phyloP scores from a whole-genome alignment of 2,329 filamentous ascomycete genomes.

The Fusarium napiforme region DNA sequence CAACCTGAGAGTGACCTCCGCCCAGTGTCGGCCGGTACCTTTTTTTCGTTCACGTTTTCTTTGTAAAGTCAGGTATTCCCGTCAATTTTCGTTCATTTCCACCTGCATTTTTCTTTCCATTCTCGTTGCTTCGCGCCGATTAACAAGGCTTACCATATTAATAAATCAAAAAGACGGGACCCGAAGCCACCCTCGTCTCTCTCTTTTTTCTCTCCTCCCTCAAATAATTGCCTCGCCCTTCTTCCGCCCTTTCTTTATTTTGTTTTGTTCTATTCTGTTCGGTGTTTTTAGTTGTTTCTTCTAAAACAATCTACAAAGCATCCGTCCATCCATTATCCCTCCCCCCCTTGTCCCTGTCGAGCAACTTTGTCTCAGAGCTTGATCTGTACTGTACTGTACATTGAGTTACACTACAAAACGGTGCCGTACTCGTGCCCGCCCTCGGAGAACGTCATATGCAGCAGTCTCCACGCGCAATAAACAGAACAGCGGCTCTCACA shows the following conservation, averaged over 20 bases:
- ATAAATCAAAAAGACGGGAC: slow-evolving; percentile 24
- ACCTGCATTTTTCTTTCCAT: slow-evolving; percentile 13
- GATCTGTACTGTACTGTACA: slow-evolving; percentile 20
- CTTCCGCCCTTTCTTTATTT: slow-evolving; percentile 17
- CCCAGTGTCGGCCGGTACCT: background rate
- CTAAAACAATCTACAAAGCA: slow-evolving; percentile 11
- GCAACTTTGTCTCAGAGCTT: slow-evolving; percentile 29
- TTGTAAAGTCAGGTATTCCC: slow-evolving; percentile 16
- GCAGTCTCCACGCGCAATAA: slow-evolving; percentile 29
- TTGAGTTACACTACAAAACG: slow-evolving; percentile 1
- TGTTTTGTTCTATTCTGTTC: background rate
- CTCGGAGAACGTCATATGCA: slow-evolving; percentile 46
- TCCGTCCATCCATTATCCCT: slow-evolving; percentile 1
- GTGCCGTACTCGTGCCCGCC: slow-evolving; percentile 23
- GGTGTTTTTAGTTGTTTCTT: background rate
- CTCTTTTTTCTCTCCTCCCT: background rate
- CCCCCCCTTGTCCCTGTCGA: slow-evolving; percentile 27
- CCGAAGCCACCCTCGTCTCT: background rate
- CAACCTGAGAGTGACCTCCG: slow-evolving; percentile 19
- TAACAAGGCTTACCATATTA: slow-evolving; percentile 37
- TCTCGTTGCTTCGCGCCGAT: slow-evolving; percentile 28
- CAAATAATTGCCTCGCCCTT: slow-evolving; percentile 15
- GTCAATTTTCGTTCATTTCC: slow-evolving; percentile 10
- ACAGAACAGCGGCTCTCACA: slow-evolving; percentile 29
- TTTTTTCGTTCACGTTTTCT: slow-evolving; percentile 2